Base-by-base conservation (phyloP, 192 early-diverging fungal species). In the Tieghemiomyces parasiticus region DNA sequence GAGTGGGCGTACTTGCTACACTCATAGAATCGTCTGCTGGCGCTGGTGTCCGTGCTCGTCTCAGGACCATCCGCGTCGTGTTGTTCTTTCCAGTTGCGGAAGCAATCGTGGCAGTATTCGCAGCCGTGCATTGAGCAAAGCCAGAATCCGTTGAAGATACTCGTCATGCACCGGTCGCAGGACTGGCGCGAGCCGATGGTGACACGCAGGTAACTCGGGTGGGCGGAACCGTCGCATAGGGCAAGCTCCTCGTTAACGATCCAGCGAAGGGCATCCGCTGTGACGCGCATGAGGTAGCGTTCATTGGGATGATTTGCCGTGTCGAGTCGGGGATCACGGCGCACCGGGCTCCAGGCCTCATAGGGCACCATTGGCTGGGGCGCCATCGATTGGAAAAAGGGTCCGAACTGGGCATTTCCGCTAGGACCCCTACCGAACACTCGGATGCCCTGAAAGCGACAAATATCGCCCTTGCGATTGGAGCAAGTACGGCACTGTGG, bases 91-190 rank as follows among this genome's bases (percentile, higher is more conserved):
- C n/a, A n/a, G n/a, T n/a, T 61, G 38, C 32, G 46, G 49, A 70
- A 76, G 54, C 79, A 81, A 30, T n/a, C 47, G 0, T 47, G 13
- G 54, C 79, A 81, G 22, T 78, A 4, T 54, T 81, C 79, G 13
- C 32, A 30, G 25, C 51, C 65, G 35, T 73, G 74, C 49, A 59
- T 24, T 32, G 38, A 34, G 63, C 79, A 81, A 10, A 59, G 6
- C 38, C 58, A 75, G 61, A 71, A 72, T 2, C 63, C 59, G 35
- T 68, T 70, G 38, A 76, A 63, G 12, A 81, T 54, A 22, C 74
- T 73, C 22, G 76, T 71, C 2, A 29, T 13, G 61, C 79, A 81
- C 9, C 60, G 52, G 46, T 81, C 76, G 70, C 79, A 81, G 19
- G 67, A 47, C 47, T 80, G 75, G 2, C 78, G 61, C 29, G 46